Base-by-base conservation (phyloP, 1,284 basidiomycete species). In the Ganoderma sinense region DNA sequence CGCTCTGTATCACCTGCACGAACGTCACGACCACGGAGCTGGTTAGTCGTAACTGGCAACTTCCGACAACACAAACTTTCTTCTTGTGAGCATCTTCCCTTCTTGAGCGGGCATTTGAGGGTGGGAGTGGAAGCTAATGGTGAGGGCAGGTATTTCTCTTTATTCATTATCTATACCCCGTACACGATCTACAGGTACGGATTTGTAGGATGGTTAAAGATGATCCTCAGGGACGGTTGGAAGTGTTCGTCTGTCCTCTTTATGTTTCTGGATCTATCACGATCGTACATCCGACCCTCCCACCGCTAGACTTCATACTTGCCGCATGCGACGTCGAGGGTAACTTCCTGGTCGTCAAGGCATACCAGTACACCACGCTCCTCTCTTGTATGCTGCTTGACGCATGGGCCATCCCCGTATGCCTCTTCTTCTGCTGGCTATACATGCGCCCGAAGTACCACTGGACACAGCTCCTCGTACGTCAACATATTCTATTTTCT, bases 341-440 rank as follows among this genome's bases (percentile, higher is more conserved):
- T 41, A 96, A 96, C 78, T 96, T 93, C 77, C 80, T 94, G 64
- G 94, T 93, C 55, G 89, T 96, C 68, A 94, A 93, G 79, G 94
- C 95, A 13, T 96, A 94, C 79, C 86, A 93, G 80, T 96, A 94
- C 83, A 96, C 95, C 51, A 93, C 94, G 70, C 82, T 96, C 1
- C 82, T 96, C 48, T 95, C 94, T 0, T 94, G 93, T 80, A 94
- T 95, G 92, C 86, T 96, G 18, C 89, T 96, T 65, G 93, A 95
- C 77, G 91, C 94, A 62, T 95, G 93, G 94, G 94, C 94, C 0
- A 96, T 94, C 75, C 95, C 95, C 23, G 88, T 93, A 6, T 96
- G 94, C 79, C 83, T 96, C 77, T 86, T 94, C 80, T 90, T 95
- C 80, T 90, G 89, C 59, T 96, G 91, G 88, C 70, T 96, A 11